Percentiles rank a stretch among this genome's conserved stretches.
Conservation (phyloP, 1,284 basidiomycete species). For the Schizophyllum commune region DNA sequence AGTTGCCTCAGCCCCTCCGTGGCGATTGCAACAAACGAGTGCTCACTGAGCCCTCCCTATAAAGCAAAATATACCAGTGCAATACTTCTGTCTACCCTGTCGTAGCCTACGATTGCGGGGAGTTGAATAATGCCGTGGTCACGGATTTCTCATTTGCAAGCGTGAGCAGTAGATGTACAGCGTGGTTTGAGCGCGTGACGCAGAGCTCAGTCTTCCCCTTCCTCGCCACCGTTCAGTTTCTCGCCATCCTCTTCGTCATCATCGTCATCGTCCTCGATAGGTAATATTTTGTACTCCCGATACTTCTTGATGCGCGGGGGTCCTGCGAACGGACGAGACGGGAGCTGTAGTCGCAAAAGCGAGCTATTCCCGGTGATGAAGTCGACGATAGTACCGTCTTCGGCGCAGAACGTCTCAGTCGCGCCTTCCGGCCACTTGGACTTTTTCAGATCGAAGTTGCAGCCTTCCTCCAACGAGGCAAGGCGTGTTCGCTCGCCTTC, state of each 20-base stretch:
- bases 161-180: too few relatives aligned
- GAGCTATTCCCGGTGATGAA: background rate
- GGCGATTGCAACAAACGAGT: too few relatives aligned
- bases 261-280: background rate
- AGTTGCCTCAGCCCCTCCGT: too few relatives aligned
- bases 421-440: background rate
- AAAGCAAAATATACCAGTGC: too few relatives aligned
- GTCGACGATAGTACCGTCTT: background rate
- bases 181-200: too few relatives aligned
- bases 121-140: too few relatives aligned
- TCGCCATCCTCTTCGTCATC: background rate
- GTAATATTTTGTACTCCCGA: background rate
- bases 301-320: background rate
- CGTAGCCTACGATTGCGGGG: too few relatives aligned
- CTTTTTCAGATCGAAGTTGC: conserved; percentile 39
- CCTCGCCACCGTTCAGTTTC: too few relatives aligned
- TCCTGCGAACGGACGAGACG: background rate
- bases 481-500: conserved; percentile 15
- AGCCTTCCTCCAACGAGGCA: conserved; percentile 32
- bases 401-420: background rate
- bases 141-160: too few relatives aligned
- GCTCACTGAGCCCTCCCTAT: too few relatives aligned
- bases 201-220: too few relatives aligned
- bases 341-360: background rate
- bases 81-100: too few relatives aligned